Percentiles rank a stretch among this genome's conserved stretches.
Conservation (phyloP, 768 basidiomycete genomes). For the Gautieria morchelliformis region DNA sequence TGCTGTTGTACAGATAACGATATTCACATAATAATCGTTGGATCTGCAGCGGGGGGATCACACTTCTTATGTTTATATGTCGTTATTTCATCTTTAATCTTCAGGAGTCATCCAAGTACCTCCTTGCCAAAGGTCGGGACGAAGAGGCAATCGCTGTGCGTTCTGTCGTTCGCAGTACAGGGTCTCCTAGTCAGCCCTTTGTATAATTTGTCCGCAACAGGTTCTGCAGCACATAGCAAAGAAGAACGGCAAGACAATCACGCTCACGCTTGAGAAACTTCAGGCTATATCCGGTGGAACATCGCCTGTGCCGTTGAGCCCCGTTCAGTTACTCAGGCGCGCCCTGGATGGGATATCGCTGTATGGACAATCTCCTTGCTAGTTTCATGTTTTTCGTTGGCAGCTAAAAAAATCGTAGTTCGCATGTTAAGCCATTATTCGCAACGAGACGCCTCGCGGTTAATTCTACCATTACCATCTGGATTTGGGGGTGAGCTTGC, state of each 20-base stretch:
- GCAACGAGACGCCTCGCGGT: slow-evolving; percentile 32
- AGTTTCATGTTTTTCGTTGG: neutral
- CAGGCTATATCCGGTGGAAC: slow-evolving; percentile 19
- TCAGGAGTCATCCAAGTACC: slow-evolving; percentile 54
- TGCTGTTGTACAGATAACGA: neutral
- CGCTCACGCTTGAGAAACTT: slow-evolving; percentile 37
- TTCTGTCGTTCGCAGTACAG: neutral
- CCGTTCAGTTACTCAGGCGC: slow-evolving; percentile 21
- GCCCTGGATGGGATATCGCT: slow-evolving; percentile 32
- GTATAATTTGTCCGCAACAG: slow-evolving; percentile 15
- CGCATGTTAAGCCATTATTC: slow-evolving; percentile 42
- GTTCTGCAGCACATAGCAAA: slow-evolving; percentile 40
- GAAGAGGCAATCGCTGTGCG: slow-evolving; percentile 40
- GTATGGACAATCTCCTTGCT: slow-evolving; percentile 19
- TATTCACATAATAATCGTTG: slow-evolving; percentile 1
- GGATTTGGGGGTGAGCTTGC: slow-evolving; percentile 39
- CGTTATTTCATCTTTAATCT: slow-evolving; percentile 51
- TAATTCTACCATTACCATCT: slow-evolving; percentile 38
- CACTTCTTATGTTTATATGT: slow-evolving; percentile 41
- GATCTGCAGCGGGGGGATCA: slow-evolving; percentile 33
- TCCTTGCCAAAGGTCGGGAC: slow-evolving; percentile 47
- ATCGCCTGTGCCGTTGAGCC: slow-evolving; percentile 11
- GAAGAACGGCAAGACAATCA: slow-evolving; percentile 35
- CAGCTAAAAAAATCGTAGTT: slow-evolving; percentile 19
- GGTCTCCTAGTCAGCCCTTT: too few relatives aligned